phyloP scores from a whole-genome alignment of 495 filamentous ascomycete genomes.

The Penicillium egyptiacum region DNA sequence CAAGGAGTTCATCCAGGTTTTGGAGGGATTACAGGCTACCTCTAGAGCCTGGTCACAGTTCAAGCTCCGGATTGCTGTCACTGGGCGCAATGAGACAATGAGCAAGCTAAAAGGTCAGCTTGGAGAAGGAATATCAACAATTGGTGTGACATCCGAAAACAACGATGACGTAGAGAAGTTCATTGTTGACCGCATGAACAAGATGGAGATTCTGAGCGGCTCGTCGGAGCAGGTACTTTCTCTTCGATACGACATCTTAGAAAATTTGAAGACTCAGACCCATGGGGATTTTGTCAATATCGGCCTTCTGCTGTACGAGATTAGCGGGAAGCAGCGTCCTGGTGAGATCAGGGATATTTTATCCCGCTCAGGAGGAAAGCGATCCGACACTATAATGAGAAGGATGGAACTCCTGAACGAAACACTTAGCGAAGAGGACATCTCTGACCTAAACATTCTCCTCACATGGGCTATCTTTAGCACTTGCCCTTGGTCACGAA shows the following conservation, averaged over 20 bases:
- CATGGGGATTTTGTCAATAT: conserved; percentile 25
- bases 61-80: conserved; percentile 15
- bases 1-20: conserved; percentile 12
- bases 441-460: conserved; percentile 21
- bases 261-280: conserved; percentile 11
- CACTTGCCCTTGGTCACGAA: not conserved
- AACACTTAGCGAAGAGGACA: conserved; percentile 22
- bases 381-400: conserved; percentile 20
- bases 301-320: conserved; percentile 20
- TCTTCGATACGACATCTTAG: conserved; percentile 15
- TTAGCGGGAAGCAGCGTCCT: conserved; percentile 21
- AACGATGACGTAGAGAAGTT: conserved; percentile 18
- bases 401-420: conserved; percentile 21
- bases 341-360: conserved; percentile 23
- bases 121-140: conserved; percentile 6
- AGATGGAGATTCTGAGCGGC: conserved; percentile 22
- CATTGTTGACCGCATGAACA: conserved; percentile 18
- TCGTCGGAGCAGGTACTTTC: conserved; percentile 13
- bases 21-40: conserved; percentile 2
- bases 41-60: conserved; percentile 15
- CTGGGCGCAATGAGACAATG: conserved; percentile 14
- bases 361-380: conserved; percentile 17
- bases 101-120: conserved; percentile 9
- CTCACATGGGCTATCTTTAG: conserved; percentile 18
- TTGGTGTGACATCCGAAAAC: conserved; percentile 18